Conservation (phyloP, 768 basidiomycete genomes). For the Boletus insuetus region DNA sequence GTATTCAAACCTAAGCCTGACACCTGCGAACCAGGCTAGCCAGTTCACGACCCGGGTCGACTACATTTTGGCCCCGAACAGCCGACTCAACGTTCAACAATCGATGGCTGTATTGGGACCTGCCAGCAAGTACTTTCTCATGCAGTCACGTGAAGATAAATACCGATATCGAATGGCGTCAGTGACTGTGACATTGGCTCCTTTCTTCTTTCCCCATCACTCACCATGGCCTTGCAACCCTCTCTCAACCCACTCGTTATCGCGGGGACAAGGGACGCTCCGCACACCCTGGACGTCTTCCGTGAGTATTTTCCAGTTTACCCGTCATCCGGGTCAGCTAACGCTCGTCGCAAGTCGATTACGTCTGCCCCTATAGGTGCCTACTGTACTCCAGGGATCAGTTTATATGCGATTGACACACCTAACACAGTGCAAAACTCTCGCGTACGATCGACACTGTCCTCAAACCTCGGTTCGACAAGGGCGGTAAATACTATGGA, state of each 20-base stretch:
- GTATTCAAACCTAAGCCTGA: too few species aligned
- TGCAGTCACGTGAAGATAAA: slow-evolving; percentile 2
- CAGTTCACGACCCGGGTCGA: too few species aligned
- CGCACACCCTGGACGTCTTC: slow-evolving; percentile 81
- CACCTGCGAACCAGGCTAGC: too few species aligned
- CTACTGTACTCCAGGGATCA: neutral
- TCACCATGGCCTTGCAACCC: slow-evolving; percentile 74
- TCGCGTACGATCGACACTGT: slow-evolving; percentile 56
- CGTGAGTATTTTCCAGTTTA: slow-evolving; percentile 39
- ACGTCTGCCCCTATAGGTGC: slow-evolving; percentile 82
- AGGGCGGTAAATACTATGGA: slow-evolving; percentile 61
- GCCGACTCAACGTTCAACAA: too few species aligned
- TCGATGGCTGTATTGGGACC: too few species aligned
- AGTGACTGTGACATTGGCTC: neutral
- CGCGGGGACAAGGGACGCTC: slow-evolving; percentile 54
- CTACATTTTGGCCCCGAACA: too few species aligned
- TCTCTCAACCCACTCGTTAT: slow-evolving; percentile 63
- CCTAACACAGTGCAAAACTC: slow-evolving; percentile 51
- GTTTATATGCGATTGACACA: neutral
- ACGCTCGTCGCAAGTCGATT: slow-evolving; percentile 57
- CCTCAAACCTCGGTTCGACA: slow-evolving; percentile 55
- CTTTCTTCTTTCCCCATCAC: neutral
- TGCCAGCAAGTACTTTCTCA: neutral
- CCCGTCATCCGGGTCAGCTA: neutral
- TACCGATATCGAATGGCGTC: neutral